Evolutionary conservation across 179 eudicot genomes (phyloP).

Genomic region (Carnegiea gigantea): DNA sequence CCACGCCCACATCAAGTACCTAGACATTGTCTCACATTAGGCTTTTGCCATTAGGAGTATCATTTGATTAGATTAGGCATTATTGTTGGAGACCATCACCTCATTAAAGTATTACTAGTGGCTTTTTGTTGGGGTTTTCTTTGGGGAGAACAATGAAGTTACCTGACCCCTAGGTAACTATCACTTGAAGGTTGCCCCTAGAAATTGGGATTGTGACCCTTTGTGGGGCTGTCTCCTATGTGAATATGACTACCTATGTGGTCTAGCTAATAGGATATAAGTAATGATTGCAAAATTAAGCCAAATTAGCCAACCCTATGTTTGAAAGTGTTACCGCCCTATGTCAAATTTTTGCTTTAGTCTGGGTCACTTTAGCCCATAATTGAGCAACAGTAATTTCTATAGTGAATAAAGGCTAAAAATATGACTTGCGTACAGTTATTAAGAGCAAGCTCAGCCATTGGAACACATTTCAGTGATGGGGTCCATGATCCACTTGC

Average conservation of each 20-base stretch:
- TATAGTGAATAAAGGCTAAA: not conserved
- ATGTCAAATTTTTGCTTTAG: not conserved
- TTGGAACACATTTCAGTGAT: no score
- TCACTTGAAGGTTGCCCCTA: not conserved
- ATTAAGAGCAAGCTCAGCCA: no score
- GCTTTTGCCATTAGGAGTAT: not conserved
- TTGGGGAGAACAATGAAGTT: not conserved
- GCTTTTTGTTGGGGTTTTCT: no score
- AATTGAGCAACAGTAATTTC: not conserved
- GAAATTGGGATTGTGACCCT: no score
- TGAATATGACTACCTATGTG: not conserved
- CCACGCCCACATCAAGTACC: conserved; percentile 12
- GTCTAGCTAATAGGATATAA: not conserved
- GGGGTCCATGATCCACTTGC: no score
- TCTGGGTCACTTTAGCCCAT: not conserved
- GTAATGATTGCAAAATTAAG: conserved; percentile 2
- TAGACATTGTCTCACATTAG: not conserved
- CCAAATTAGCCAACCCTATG: not conserved
- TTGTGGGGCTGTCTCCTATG: no score
- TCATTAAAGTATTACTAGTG: not conserved
- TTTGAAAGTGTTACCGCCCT: not conserved
- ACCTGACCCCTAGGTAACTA: not conserved
- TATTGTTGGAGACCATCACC: not conserved
- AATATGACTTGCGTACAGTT: no score
- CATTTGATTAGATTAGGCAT: not conserved